Conservation (phyloP, 2,329 filamentous ascomycete genomes). For the Cytospora leucostoma region DNA sequence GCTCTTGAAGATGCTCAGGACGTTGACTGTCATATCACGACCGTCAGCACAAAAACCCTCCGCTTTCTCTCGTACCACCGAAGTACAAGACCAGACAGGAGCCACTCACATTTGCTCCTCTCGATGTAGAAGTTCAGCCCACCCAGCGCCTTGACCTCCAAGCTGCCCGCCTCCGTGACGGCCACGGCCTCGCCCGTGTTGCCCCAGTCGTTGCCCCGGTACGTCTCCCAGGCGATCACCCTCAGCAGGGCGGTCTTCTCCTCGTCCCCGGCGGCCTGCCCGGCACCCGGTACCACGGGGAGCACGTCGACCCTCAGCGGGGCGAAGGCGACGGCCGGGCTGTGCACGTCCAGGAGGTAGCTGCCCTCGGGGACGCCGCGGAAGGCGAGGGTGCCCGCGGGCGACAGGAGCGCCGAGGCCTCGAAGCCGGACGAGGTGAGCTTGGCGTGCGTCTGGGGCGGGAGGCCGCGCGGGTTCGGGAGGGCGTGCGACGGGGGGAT, state of each 20-base stretch:
- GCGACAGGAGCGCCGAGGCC: conserved; percentile 63
- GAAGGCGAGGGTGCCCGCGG: conserved; percentile 74
- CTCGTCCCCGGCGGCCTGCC: conserved; percentile 31
- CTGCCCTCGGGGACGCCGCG: conserved; percentile 68
- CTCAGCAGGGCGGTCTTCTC: conserved; percentile 40
- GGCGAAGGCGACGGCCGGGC: conserved; percentile 72
- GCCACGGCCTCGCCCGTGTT: conserved; percentile 71
- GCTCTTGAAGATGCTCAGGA: conserved; percentile 83
- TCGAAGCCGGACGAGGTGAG: conserved; percentile 46
- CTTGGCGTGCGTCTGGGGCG: conserved; percentile 67
- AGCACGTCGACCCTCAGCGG: conserved; percentile 78
- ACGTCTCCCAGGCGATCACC: conserved; percentile 78
- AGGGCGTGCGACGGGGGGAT: conserved; percentile 42
- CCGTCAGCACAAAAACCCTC: background rate
- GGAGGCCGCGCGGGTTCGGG: conserved; percentile 56
- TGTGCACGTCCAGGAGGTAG: conserved; percentile 82
- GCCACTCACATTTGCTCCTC: conserved; percentile 69
- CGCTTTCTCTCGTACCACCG: background rate
- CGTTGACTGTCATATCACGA: conserved; percentile 58
- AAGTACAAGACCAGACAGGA: background rate
- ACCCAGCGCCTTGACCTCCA: conserved; percentile 64
- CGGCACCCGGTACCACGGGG: conserved; percentile 40
- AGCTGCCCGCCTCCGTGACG: conserved; percentile 43
- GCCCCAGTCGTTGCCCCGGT: conserved; percentile 84
- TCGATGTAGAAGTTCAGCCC: conserved; percentile 76